Conservation (phyloP, 176 grass and related monocot genomes). For the Musa itinerans region DNA sequence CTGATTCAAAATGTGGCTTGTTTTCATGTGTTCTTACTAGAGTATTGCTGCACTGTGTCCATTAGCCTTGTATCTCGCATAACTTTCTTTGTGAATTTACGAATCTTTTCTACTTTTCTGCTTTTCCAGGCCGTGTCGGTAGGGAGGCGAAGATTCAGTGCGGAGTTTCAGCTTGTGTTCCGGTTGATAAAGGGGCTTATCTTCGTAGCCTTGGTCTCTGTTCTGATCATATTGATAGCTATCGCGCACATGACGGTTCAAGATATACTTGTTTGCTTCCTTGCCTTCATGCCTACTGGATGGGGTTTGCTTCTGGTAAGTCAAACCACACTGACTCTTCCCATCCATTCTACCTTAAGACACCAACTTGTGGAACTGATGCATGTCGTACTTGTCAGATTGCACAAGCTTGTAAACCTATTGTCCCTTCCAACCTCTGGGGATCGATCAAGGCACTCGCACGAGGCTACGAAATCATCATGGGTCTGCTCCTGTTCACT, state of each 20-base stretch:
- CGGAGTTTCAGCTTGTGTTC: slow-evolving; percentile 80
- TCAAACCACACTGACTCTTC: not conserved
- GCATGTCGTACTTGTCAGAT: slow-evolving; percentile 30
- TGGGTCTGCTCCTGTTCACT: slow-evolving; percentile 82
- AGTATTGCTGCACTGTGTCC: too few species aligned
- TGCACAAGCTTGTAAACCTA: slow-evolving; percentile 48
- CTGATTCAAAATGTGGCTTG: too few species aligned
- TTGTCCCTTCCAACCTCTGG: slow-evolving; percentile 40
- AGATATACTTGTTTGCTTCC: slow-evolving; percentile 82
- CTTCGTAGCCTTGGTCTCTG: slow-evolving; percentile 66
- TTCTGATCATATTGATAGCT: slow-evolving; percentile 63
- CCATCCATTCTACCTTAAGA: not conserved
- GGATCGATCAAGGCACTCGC: slow-evolving; percentile 67
- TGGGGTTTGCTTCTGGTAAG: slow-evolving; percentile 84
- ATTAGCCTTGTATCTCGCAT: too few species aligned
- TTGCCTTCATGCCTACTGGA: slow-evolving; percentile 92
- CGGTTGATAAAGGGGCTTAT: slow-evolving; percentile 90
- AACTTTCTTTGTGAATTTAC: too few species aligned
- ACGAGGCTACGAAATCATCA: slow-evolving; percentile 73
- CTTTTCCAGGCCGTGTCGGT: slow-evolving; percentile 64
- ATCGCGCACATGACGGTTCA: slow-evolving; percentile 73
- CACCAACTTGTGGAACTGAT: not conserved
- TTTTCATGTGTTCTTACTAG: too few species aligned
- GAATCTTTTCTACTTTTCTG: slow-evolving; percentile 6
- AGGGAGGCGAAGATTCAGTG: slow-evolving; percentile 65